Conservation (phyloP, 1,139 yeast species). For the Kurtzmaniella quercitrusa region DNA sequence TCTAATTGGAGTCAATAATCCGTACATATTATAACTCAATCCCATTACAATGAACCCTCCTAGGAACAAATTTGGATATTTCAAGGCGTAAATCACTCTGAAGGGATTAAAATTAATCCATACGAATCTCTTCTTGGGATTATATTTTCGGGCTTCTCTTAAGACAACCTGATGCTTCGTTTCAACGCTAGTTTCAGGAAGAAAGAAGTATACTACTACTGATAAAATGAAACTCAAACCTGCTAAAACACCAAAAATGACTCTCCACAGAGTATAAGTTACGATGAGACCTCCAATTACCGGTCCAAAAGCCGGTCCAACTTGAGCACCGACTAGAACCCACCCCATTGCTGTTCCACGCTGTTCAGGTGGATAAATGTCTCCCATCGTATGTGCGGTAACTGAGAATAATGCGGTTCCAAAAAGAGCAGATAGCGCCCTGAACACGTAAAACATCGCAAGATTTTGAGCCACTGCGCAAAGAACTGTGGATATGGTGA, state of each 20-base stretch:
- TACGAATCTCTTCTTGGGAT: constrained; percentile 30
- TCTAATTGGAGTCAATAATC: constrained; percentile 50
- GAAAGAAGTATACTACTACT: constrained; percentile 22
- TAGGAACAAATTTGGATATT: constrained; percentile 35
- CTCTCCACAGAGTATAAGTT: constrained; percentile 49
- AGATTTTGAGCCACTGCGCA: constrained; percentile 35
- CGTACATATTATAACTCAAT: constrained; percentile 44
- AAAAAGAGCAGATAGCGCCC: constrained; percentile 44
- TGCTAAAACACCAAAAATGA: constrained; percentile 43
- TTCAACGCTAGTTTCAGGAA: constrained; percentile 39
- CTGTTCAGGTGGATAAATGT: constrained; percentile 40
- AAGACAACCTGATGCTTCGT: constrained; percentile 19
- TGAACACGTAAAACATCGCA: constrained; percentile 47
- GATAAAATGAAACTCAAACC: constrained; percentile 32
- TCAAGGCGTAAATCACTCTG: constrained; percentile 33
- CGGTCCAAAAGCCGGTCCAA: constrained; percentile 48
- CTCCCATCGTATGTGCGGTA: constrained; percentile 45
- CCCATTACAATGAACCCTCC: constrained; percentile 41
- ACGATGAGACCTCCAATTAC: constrained; percentile 43
- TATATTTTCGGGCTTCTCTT: constrained; percentile 8
- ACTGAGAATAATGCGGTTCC: constrained; percentile 50
- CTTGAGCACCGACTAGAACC: constrained; percentile 39
- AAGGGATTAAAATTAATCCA: constrained; percentile 42
- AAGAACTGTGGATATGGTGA: constrained; percentile 28
- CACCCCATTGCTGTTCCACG: constrained; percentile 47